phyloP scores from a whole-genome alignment of 192 early-diverging fungal genomes.

The Coemansia sp. region DNA sequence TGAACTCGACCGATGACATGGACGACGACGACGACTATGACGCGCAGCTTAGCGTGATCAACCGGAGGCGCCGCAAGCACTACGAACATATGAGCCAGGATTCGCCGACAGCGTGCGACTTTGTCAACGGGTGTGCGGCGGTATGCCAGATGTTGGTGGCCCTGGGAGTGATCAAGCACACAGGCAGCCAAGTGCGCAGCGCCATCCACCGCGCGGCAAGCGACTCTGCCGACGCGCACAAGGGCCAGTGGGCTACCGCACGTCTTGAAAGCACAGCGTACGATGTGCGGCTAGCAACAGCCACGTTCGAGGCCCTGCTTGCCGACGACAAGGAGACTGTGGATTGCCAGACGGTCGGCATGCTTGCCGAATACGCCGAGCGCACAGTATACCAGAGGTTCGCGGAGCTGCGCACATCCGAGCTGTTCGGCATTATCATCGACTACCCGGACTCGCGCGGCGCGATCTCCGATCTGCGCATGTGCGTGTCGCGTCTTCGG shows the following conservation, averaged over 20 bases:
- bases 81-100: conserved; percentile 3
- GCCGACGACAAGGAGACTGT: not conserved
- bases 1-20: not conserved
- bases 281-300: not conserved
- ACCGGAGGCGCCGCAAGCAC: conserved; percentile 1
- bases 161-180: conserved; percentile 8
- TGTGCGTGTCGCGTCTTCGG: conserved; percentile 24
- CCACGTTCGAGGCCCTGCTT: conserved; percentile 20
- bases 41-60: not conserved
- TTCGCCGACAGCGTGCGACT: not conserved
- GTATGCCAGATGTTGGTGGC: conserved; percentile 15
- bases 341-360: too few species aligned
- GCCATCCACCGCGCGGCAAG: conserved; percentile 17
- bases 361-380: conserved; percentile 12
- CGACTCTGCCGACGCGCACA: conserved; percentile 8
- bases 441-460: conserved; percentile 66
- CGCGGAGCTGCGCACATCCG: conserved; percentile 46
- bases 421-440: conserved; percentile 73
- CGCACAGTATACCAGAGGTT: conserved; percentile 15
- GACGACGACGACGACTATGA: not conserved
- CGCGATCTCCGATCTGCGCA: conserved; percentile 64
- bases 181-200: not conserved
- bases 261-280: conserved; percentile 8
- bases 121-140: conserved; percentile 11
- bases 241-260: conserved; percentile 18